Evolutionary conservation across 2,329 filamentous ascomycete genomes (phyloP).

Genomic region (Apiospora koreana): DNA sequence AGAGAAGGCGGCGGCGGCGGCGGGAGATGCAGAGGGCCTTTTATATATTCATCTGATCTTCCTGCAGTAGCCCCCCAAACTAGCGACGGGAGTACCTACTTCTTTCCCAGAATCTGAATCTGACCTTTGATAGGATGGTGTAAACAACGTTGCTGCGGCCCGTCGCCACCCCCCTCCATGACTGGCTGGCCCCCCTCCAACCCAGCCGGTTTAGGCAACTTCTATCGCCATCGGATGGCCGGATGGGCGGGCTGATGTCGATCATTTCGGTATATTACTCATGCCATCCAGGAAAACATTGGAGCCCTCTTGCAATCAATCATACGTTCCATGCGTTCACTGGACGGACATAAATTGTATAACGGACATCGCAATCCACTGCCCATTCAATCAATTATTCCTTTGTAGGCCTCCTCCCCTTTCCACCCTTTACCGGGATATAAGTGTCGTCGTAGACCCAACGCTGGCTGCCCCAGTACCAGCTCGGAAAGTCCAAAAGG

Average conservation of each 20-base stretch:
- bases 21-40: not conserved
- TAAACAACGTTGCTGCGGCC: not conserved
- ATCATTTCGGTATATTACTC: not conserved
- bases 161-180: not conserved
- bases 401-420: not conserved
- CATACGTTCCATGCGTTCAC: not conserved
- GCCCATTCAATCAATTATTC: too few species aligned
- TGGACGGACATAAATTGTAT: too few species aligned
- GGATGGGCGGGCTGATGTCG: not conserved
- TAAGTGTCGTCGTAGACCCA: too few species aligned
- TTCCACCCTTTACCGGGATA: not conserved
- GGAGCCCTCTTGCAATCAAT: not conserved
- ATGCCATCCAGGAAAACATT: too few species aligned
- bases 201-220: not conserved
- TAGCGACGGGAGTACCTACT: not conserved
- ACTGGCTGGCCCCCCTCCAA: not conserved
- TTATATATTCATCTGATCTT: not conserved
- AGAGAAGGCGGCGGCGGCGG: too few species aligned
- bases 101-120: not conserved
- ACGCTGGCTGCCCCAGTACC: not conserved
- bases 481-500: not conserved
- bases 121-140: not conserved
- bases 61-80: not conserved
- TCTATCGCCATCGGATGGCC: not conserved
- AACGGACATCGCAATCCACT: too few species aligned